Evolutionary conservation across 345 rosid species (phyloP).

Genomic region (Eucalyptus pauciflora): DNA sequence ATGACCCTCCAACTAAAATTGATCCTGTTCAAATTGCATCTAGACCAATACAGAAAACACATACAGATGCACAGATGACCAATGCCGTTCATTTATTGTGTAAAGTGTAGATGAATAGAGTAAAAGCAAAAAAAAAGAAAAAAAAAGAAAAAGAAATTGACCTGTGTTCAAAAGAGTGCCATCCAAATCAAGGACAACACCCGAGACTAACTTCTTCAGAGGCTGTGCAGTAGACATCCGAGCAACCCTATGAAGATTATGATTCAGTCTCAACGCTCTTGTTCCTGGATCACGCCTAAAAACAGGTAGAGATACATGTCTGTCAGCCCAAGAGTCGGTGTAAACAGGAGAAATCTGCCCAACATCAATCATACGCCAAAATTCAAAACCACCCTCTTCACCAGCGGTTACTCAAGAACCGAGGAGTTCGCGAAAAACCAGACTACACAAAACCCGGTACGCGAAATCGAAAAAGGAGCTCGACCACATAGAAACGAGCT

Average conservation of each 20-base stretch:
- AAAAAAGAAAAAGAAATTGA: background rate
- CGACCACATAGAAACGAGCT: background rate
- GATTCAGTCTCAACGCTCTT: background rate
- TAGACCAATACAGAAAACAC: background rate
- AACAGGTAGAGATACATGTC: background rate
- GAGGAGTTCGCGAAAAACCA: background rate
- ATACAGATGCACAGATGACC: background rate
- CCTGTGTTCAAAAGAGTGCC: conserved; percentile 44
- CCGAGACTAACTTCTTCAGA: conserved; percentile 30
- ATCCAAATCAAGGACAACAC: conserved; percentile 67
- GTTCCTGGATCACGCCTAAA: background rate
- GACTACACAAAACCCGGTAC: background rate
- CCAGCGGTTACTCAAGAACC: background rate
- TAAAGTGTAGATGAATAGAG: background rate
- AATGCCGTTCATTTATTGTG: background rate
- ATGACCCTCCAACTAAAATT: background rate
- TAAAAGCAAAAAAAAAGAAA: background rate
- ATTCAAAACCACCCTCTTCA: background rate
- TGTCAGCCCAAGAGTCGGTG: background rate
- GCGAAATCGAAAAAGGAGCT: background rate
- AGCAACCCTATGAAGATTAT: background rate
- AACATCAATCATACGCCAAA: background rate
- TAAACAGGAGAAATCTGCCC: background rate
- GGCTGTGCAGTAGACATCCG: conserved; percentile 20
- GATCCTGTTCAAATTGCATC: background rate